Evolutionary conservation across 129 eudicot species (phyloP).

Genomic region (Artemisia argyi): DNA sequence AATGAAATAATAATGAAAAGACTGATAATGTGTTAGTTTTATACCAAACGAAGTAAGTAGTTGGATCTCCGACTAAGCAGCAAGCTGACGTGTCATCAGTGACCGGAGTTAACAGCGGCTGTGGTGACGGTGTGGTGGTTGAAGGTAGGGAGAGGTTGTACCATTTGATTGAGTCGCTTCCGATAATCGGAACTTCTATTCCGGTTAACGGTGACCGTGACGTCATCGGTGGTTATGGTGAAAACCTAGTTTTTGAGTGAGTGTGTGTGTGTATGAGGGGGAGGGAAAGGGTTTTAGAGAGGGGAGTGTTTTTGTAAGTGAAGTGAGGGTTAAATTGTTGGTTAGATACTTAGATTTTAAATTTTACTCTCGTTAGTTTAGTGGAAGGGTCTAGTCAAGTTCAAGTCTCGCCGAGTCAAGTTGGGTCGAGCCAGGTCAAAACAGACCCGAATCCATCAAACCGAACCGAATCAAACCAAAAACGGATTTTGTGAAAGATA

Average conservation of each 20-base stretch:
- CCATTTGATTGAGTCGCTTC: constrained; percentile 75
- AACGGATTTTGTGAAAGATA: too few species aligned
- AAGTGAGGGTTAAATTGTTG: too few species aligned
- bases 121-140: constrained; percentile 19
- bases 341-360: too few species aligned
- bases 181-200: constrained; percentile 78
- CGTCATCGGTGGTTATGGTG: constrained; percentile 27
- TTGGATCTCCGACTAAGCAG: constrained; percentile 63
- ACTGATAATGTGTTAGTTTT: neutral
- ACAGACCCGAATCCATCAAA: too few species aligned
- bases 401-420: too few species aligned
- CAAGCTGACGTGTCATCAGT: constrained; percentile 62
- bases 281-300: constrained; percentile 19
- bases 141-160: constrained; percentile 58
- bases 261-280: neutral
- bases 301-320: neutral
- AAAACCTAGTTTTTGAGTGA: constrained; percentile 17
- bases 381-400: too few species aligned
- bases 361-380: too few species aligned
- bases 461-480: too few species aligned
- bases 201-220: constrained; percentile 62
- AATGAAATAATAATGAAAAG: too few species aligned
- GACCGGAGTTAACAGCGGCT: constrained; percentile 32
- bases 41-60: constrained; percentile 72
- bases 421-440: too few species aligned